Base-by-base conservation (phyloP, 306 rosid species). In the Crataegus laevigata region DNA sequence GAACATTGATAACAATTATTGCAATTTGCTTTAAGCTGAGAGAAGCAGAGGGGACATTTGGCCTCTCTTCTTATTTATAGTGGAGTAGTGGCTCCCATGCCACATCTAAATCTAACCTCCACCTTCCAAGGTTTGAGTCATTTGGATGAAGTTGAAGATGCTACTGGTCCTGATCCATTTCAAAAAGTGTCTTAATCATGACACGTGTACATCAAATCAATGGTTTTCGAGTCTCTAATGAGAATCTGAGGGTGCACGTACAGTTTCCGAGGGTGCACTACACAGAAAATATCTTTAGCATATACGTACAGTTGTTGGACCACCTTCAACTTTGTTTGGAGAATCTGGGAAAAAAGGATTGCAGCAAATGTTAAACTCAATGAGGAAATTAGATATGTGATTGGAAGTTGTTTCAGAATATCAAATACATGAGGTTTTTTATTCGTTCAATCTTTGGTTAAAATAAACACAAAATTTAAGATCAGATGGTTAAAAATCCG, bases 21-120 rank as follows among this genome's bases (percentile, higher is more conserved):
- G 21, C 8, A 8, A 9, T 50, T 60, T 22, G 2, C 61, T 50
- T 64, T 63, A 24, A 8, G 18, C 26, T 40, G 72, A 12, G 72
- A 57, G 13, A 2, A 43, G 72, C 11, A 8, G n/a, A n/a, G 2
- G 18, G 18, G 28, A 29, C 30, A 36, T 38, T 65, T 32, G 19
- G 40, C 11, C 24, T 58, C 34, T 38, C 29, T 65, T 50, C 54
- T 47, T 47, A 4, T 57, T 6, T 18, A 11, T 12, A 17, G 43
- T 60, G 80, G 55, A 42, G 28, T 59, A 54, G 45, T 77, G 61
- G 63, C 63, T 59, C 62, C 64, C 30, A 59, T 55, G 54, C 54
- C 54, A 47, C 18, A 47, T 15, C 19, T n/a, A 40, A 50, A 75
- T 73, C 68, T n/a, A 24, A 47, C 54, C 29, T 38, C 34, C 79